These are phyloP conservation scores for Dactylonectria macrodidyma DNA, from an alignment of 2,329 filamentous ascomycete species.

Conservation along the genomic window DNA sequence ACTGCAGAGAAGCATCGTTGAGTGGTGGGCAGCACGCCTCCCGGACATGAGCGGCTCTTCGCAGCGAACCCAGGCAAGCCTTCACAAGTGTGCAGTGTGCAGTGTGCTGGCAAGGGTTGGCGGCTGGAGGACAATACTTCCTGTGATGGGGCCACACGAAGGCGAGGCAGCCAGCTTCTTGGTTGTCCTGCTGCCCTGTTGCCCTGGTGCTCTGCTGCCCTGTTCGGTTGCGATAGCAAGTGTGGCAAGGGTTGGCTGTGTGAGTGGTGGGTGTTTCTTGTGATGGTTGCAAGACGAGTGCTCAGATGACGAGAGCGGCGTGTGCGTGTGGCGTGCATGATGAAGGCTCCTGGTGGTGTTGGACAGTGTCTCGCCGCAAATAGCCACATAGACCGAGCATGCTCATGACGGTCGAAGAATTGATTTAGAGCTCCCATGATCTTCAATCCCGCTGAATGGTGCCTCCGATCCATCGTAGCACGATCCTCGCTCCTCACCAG, in stretches of 20 bases:
- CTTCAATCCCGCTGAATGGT: constrained; percentile 25
- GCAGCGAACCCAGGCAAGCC: constrained; percentile 21
- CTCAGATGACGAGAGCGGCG: constrained; percentile 48
- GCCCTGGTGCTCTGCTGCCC: not conserved
- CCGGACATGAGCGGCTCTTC: constrained; percentile 32
- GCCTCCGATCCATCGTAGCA: constrained; percentile 23
- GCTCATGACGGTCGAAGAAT: constrained; percentile 4
- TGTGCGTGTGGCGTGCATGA: constrained; percentile 36
- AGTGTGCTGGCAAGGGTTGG: constrained; percentile 24
- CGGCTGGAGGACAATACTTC: constrained; percentile 29
- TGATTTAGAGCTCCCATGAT: constrained; percentile 20
- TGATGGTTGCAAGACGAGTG: constrained; percentile 40
- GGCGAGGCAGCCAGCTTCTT: constrained; percentile 25
- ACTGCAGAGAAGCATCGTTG: constrained; percentile 16
- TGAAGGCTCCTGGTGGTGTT: constrained; percentile 34
- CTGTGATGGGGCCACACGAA: constrained; percentile 36
- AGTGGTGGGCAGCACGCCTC: constrained; percentile 23
- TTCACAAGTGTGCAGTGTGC: constrained; percentile 18
- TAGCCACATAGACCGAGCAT: constrained; percentile 10
- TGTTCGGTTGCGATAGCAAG: constrained; percentile 22
- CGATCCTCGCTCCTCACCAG: not conserved
- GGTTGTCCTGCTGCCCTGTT: not conserved
- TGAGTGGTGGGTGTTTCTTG: constrained; percentile 33
- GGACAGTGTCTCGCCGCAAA: constrained; percentile 32
- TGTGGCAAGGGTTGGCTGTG: constrained; percentile 32